Percentiles rank a stretch among this genome's conserved stretches.
These are phyloP conservation scores for Rosellinia necatrix DNA, from an alignment of 2,329 filamentous ascomycete genomes.

Conservation along the genomic window DNA sequence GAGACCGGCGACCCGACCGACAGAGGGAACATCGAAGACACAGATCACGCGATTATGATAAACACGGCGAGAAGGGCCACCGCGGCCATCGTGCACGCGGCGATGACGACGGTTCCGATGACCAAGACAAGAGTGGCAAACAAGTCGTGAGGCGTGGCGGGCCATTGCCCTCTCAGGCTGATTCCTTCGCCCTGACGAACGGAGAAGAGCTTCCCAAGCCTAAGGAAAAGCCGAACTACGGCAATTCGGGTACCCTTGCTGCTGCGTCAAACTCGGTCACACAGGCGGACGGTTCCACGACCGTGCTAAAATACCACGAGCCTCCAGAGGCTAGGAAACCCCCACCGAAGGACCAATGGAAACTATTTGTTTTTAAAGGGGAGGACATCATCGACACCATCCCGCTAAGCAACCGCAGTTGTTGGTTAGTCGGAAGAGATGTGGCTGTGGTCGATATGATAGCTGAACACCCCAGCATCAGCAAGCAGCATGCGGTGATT, in stretches of 20 bases:
- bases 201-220: constrained; percentile 59
- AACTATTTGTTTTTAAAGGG: constrained; percentile 90
- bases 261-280: constrained; percentile 81
- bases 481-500: constrained; percentile 93
- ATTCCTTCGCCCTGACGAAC: constrained; percentile 61
- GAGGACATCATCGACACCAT: constrained; percentile 80
- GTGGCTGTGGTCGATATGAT: constrained; percentile 78
- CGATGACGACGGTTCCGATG: constrained; percentile 17
- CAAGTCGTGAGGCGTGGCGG: constrained; percentile 47
- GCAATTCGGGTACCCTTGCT: constrained; percentile 78
- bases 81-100: constrained; percentile 32
- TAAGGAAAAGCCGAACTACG: constrained; percentile 89
- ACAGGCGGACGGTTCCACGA: constrained; percentile 72
- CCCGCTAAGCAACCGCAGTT: constrained; percentile 74
- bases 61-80: constrained; percentile 34
- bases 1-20: constrained; percentile 36
- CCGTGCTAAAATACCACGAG: constrained; percentile 95
- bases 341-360: constrained; percentile 77
- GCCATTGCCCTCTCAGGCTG: constrained; percentile 63
- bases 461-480: constrained; percentile 88
- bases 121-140: constrained; percentile 33
- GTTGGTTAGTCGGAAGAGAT: constrained; percentile 90
- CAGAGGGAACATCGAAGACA: constrained; percentile 37
- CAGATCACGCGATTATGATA: constrained; percentile 42
- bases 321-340: constrained; percentile 91